Base-by-base conservation (phyloP, 306 rosid species). In the Prosopis cineraria region DNA sequence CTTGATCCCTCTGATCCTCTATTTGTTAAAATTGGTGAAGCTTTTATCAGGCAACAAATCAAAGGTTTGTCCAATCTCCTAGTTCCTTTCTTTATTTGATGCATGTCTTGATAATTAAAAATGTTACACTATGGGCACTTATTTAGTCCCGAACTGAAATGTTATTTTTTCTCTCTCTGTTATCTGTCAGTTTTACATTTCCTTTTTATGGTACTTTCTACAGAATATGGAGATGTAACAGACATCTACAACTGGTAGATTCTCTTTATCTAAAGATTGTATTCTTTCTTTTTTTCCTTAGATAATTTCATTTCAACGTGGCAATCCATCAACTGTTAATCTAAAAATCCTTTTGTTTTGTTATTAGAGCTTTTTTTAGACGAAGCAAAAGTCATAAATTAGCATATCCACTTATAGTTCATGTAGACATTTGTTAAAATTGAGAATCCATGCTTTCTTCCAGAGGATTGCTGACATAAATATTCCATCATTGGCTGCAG, bases 181-280 rank as follows among this genome's bases (percentile, higher is more conserved):
- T 82, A 44, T 65, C 50, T 52, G 63, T 56, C 75, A 69, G 55
- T 62, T 77, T 78, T 70, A 76, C 74, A 60, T 39, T 22, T 79
- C 72, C n/a, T 75, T 24, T 31, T 65, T 47, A 0, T 5, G 17
- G 41, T 33, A 56, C 27, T 48, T 68, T 77, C 64, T 81, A 48
- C 98, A 94, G 98, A 92, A 86, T 94, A 90, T 79, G 98, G 97
- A 75, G 96, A 94, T 84, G 88, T 94, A 50, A 94, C 98, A 2
- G 93, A 94, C 86, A 92, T 94, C 63, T 92, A 94, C 83, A 94
- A 79, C 88, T 94, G 98, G 98, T 94, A 90, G 73, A 63, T 70
- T 67, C 34, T 74, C 84, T 83, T n/a, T 65, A 44, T 76, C 64
- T 72, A 69, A 27, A 73, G 36, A 39, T 44, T 30, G 14, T 39